A percentile compares a stretch with the other conserved stretches of the same genome.
Evolutionary conservation across 345 rosid species (phyloP).

Genomic region (Gossypium anomalum): DNA sequence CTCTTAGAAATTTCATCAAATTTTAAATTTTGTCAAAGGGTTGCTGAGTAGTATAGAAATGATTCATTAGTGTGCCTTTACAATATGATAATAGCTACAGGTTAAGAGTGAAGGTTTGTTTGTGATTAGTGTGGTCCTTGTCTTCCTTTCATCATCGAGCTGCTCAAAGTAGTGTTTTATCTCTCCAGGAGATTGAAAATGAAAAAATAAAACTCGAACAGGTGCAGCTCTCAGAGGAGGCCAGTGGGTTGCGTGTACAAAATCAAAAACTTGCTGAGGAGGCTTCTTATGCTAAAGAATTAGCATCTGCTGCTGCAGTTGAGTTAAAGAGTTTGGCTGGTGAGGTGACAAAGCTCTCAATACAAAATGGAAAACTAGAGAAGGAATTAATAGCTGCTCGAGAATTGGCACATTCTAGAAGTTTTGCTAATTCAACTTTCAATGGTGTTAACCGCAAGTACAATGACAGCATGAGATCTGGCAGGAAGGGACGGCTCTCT

Average conservation of each 20-base stretch:
- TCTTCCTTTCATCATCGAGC: not conserved
- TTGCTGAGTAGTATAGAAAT: not conserved
- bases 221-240: constrained; percentile 81
- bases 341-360: constrained; percentile 83
- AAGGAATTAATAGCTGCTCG: constrained; percentile 70
- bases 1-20: not conserved
- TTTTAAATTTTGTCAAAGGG: not conserved
- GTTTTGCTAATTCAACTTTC: constrained; percentile 27
- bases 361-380: constrained; percentile 76
- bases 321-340: constrained; percentile 91
- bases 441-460: constrained; percentile 73
- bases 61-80: not conserved
- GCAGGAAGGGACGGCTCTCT: constrained; percentile 72
- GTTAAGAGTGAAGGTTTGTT: not conserved
- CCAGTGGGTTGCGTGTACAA: constrained; percentile 78
- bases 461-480: constrained; percentile 54
- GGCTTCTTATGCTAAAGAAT: constrained; percentile 88
- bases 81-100: not conserved
- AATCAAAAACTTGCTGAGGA: constrained; percentile 89
- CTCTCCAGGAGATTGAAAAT: constrained; percentile 67
- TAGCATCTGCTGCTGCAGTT: constrained; percentile 99
- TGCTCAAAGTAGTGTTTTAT: constrained; percentile 17
- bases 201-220: constrained; percentile 78
- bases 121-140: not conserved
- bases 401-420: constrained; percentile 68